Base-by-base conservation (phyloP, 306 rosid genomes). In the Cercis canadensis region DNA sequence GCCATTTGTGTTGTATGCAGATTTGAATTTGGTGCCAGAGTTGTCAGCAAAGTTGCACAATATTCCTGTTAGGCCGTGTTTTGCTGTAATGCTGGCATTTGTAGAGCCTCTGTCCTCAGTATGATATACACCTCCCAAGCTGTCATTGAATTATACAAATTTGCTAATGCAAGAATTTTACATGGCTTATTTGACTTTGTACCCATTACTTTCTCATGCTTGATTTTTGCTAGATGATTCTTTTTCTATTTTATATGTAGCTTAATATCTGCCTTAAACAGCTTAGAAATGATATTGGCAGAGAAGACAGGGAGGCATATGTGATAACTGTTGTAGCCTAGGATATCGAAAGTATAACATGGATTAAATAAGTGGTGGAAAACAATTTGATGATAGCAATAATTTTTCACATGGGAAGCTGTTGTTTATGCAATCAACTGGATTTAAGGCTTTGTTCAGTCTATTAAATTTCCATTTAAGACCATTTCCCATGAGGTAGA, bases 21-120 rank as follows among this genome's bases (percentile, higher is more conserved):
- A 87, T 81, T 51, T 76, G 52, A 87, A 60, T 57, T 75, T 90
- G 74, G 77, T 78, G 78, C 90, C 97, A 33, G 89, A 87, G 76
- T 74, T 85, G 60, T 85, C 92, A 5, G 84, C 65, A 36, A 89
- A 81, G 88, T 73, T 94, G 82, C 79, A 66, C 16, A 74, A 83
- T 71, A 75, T 90, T 84, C 88, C 90, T n/a, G 89, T 83, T 69
- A 73, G 63, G 65, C 92, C 98, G 2, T 83, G 96, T 72, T 94
- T 90, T 55, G 78, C 87, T 69, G 87, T 94, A 68, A 89, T 90
- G 97, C 88, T 89, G 79, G 97, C 97, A 72, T 90, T 90, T 83
- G 72, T 81, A 6, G 92, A 84, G 77, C 96, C 98, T 87, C 86
- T 87, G 34, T 75, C 88, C 49, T 73, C 87, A 18, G 98, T 92